Percentiles rank a stretch among this genome's conserved stretches.
These are phyloP conservation scores for Malus sylvestris DNA, from an alignment of 306 rosid genomes.

Conservation along the genomic window DNA sequence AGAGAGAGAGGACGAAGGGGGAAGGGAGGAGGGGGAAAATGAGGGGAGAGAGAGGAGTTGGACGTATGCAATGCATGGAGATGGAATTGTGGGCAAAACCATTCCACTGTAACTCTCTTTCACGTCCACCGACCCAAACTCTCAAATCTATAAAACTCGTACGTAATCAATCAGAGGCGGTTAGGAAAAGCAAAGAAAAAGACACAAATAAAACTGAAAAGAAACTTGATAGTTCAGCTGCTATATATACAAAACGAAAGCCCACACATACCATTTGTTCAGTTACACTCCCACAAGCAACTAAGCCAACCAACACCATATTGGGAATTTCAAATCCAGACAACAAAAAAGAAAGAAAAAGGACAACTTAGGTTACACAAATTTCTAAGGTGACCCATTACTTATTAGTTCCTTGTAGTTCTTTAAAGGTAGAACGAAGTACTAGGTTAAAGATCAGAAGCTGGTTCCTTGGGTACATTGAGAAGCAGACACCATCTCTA, in stretches of 20 bases:
- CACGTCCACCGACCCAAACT: background rate
- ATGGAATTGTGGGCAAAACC: background rate
- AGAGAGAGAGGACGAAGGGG: too few relatives aligned
- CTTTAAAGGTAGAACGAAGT: background rate
- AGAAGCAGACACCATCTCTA: constrained; percentile 49
- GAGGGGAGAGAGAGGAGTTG: too few relatives aligned
- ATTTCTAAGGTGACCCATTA: background rate
- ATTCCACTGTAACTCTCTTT: background rate
- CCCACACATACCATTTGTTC: background rate
- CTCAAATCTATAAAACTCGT: background rate
- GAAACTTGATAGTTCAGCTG: constrained; percentile 8
- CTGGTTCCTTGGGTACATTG: background rate
- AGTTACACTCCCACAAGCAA: background rate
- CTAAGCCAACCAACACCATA: background rate
- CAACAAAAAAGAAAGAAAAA: background rate
- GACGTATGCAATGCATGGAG: background rate
- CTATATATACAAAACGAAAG: background rate
- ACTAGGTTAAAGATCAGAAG: background rate
- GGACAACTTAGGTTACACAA: background rate
- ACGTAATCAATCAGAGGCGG: constrained; percentile 7
- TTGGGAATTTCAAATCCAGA: background rate
- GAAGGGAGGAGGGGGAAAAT: too few relatives aligned
- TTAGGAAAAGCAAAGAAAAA: constrained; percentile 10
- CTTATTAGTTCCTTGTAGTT: background rate
- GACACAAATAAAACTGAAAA: constrained; percentile 1